A percentile compares a stretch with the other conserved stretches of the same genome.
phyloP scores from a whole-genome alignment of 2,329 filamentous ascomycete species.

The Tolypocladium tropicale region DNA sequence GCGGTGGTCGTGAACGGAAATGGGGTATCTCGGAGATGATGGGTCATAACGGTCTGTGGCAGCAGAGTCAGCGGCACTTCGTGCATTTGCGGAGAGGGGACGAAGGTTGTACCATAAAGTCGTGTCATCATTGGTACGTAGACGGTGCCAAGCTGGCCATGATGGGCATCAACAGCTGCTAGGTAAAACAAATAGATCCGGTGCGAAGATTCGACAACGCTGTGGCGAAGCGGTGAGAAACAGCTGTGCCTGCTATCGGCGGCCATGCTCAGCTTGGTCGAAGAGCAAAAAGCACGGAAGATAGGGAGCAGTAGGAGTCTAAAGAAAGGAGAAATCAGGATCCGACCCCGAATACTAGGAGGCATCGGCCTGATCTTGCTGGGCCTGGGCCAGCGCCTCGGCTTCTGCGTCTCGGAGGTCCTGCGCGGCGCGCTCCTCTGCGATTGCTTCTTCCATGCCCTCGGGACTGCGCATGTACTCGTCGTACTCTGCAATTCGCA shows the following conservation, averaged over 20 bases:
- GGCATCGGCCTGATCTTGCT: slow-evolving; percentile 10
- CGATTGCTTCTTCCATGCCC: slow-evolving; percentile 6
- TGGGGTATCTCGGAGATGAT: not conserved
- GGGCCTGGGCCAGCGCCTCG: not conserved
- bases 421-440: slow-evolving; percentile 14
- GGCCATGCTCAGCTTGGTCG: not conserved
- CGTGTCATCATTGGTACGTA: not conserved
- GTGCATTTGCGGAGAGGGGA: not conserved
- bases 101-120: not conserved
- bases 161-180: not conserved
- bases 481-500: slow-evolving; percentile 41
- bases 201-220: not conserved
- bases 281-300: not conserved
- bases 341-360: not conserved
- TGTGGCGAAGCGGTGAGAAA: not conserved
- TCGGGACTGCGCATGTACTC: slow-evolving; percentile 24
- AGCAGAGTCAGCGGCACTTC: not conserved
- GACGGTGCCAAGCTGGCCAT: not conserved
- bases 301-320: not conserved
- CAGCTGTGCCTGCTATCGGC: not conserved
- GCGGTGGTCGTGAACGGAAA: not conserved
- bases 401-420: not conserved
- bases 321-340: not conserved
- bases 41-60: not conserved
- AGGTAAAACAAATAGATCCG: not conserved